Evolutionary conservation across 2,329 filamentous ascomycete species (phyloP), one percentile per base, ranked within the genome.

Genomic region (Apiospora saccharicola): DNA sequence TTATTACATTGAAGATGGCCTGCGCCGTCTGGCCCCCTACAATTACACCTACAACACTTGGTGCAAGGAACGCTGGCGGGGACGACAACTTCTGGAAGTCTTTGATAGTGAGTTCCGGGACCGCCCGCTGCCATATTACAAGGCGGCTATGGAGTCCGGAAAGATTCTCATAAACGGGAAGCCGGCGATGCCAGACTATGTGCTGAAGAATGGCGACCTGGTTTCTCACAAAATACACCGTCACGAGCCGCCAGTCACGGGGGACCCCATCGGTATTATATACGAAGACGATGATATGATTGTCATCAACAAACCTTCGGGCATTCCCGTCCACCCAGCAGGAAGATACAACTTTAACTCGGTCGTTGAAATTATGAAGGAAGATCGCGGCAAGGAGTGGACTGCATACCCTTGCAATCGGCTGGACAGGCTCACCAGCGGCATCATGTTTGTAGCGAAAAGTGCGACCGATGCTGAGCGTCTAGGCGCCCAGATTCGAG

Each of bases 361-460:
- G 0, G 90, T 99, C 67, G 89, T 97, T 51, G 95, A 98, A 85
- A 98, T 99, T 76, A 92, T 99, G 90, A 92, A 93, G 76, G 90
- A 93, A 2, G 93, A 98, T 79, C 85, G 90, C 49, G 86, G 88
- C 0, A 81, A 82, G 30, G 81, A 83, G 41, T 91, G 90, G 80
- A 80, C 87, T 70, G 88, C 90, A 1, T 83, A 90, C 74, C 90
- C 96, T 0, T 98, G 96, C 84, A 98, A 99, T 79, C 88, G 96
- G n/a, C 89, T 99, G 41, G 96, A 99, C 81, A 88, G 96, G 70
- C 85, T 99, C 77, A 99, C 96, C 0, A 98, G 94, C 77, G 96
- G 96, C 68, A 93, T 99, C 80, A 98, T 99, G 96, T 99, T 99
- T 82, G 91, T 99, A 77, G 96, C 93, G 41, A 99, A 99, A 84